phyloP scores from a whole-genome alignment of 2,329 filamentous ascomycete genomes.

The Fusarium penzigii region DNA sequence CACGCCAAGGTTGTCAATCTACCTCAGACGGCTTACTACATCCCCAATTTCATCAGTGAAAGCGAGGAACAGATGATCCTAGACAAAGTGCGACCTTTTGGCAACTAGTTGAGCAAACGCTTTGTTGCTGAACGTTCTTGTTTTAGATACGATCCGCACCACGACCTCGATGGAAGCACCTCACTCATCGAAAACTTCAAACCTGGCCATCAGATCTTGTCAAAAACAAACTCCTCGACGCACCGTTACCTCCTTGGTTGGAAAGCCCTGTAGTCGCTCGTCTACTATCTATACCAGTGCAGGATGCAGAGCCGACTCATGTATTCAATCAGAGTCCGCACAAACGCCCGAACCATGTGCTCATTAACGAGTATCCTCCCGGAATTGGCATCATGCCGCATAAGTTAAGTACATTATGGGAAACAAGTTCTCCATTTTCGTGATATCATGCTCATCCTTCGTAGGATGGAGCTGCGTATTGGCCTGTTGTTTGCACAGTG shows the following conservation, averaged over 20 bases:
- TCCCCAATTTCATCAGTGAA: conserved; percentile 77
- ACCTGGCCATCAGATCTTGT: conserved; percentile 86
- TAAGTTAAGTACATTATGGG: conserved; percentile 53
- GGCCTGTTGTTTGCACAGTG: conserved; percentile 86
- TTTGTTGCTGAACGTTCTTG: conserved; percentile 15
- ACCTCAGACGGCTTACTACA: conserved; percentile 75
- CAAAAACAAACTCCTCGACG: conserved; percentile 72
- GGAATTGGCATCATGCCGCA: conserved; percentile 97
- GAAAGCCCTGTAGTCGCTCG: conserved; percentile 67
- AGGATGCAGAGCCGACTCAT: conserved; percentile 32
- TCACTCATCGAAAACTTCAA: conserved; percentile 88
- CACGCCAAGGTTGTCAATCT: conserved; percentile 54
- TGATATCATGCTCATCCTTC: conserved; percentile 35
- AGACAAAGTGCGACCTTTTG: conserved; percentile 57
- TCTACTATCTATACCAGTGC: conserved; percentile 51
- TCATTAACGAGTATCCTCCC: conserved; percentile 88
- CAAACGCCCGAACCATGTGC: conserved; percentile 78
- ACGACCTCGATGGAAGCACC: conserved; percentile 79
- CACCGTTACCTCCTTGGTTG: conserved; percentile 76
- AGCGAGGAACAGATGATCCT: conserved; percentile 74
- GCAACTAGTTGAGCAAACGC: conserved; percentile 17
- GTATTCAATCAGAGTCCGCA: conserved; percentile 71
- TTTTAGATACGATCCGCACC: conserved; percentile 61
- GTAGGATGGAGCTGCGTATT: conserved; percentile 80
- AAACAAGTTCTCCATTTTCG: conserved; percentile 4